phyloP scores from a whole-genome alignment of 495 filamentous ascomycete species.

The Aspergillus nanangensis region DNA sequence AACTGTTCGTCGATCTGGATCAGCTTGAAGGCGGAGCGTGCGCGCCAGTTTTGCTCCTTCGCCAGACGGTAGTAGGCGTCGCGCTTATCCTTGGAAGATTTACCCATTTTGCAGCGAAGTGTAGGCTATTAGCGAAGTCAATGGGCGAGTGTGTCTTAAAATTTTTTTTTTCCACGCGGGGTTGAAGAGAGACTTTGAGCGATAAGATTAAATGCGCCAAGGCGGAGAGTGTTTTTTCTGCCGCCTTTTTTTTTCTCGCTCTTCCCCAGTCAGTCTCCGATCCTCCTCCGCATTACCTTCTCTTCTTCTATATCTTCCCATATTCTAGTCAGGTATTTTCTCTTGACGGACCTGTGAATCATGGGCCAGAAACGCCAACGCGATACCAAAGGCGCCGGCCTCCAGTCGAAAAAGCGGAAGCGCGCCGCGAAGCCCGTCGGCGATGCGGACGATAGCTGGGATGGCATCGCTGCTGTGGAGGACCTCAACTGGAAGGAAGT shows the following conservation, averaged over 20 bases:
- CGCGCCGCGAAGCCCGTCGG: conserved; percentile 22
- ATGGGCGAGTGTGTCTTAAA: too few species aligned
- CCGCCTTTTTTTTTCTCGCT: conserved; percentile 33
- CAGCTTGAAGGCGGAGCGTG: conserved; percentile 92
- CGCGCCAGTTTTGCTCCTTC: conserved; percentile 98
- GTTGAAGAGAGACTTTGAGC: too few species aligned
- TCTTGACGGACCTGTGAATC: not conserved
- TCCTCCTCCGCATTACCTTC: not conserved
- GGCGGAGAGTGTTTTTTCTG: conserved; percentile 33
- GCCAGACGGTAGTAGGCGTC: conserved; percentile 96
- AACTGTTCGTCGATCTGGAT: conserved; percentile 97
- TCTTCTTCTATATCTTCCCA: not conserved
- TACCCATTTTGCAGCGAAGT: conserved; percentile 62
- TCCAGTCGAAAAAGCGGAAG: conserved; percentile 45
- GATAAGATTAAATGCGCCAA: conserved; percentile 15
- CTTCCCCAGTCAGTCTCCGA: conserved; percentile 1
- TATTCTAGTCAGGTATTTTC: not conserved
- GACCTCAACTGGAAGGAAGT: conserved; percentile 80
- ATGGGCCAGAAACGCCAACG: conserved; percentile 48
- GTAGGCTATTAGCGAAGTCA: not conserved
- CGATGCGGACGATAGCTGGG: conserved; percentile 19
- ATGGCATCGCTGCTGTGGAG: conserved; percentile 45
- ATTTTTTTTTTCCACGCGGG: conserved; percentile 8
- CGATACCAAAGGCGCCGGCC: conserved; percentile 30
- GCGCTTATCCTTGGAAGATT: conserved; percentile 97